Evolutionary conservation across 768 basidiomycete species (phyloP).

Genomic region (Auricularia sp.): DNA sequence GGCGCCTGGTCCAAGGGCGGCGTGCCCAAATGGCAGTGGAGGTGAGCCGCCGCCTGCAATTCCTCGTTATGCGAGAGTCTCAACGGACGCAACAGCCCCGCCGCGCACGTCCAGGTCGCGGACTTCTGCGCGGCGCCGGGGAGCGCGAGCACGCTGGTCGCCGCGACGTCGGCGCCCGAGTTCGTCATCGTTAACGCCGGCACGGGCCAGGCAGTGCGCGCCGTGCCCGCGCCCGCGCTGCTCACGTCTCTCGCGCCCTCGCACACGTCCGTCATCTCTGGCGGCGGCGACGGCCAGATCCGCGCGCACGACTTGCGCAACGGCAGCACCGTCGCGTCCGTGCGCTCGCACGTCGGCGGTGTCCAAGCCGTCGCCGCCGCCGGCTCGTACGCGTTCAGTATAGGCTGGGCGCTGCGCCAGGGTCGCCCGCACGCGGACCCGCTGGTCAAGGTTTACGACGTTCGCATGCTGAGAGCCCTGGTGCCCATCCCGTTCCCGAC

Average conservation of each 20-base stretch:
- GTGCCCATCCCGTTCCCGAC: conserved; percentile 81
- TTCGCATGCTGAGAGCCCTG: conserved; percentile 72
- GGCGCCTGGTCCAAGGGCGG: conserved; percentile 82
- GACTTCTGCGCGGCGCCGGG: conserved; percentile 11
- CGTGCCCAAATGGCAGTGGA: conserved; percentile 71
- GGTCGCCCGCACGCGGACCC: conserved; percentile 83
- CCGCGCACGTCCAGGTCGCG: conserved; percentile 4
- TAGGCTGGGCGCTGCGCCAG: conserved; percentile 81
- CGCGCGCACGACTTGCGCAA: conserved; percentile 64
- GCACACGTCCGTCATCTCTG: conserved; percentile 53
- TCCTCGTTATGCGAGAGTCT: neutral
- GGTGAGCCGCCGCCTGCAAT: conserved; percentile 31
- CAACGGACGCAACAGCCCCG: neutral
- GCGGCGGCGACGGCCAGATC: conserved; percentile 62
- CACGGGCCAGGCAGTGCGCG: conserved; percentile 55
- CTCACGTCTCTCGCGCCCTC: conserved; percentile 58
- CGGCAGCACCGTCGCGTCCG: conserved; percentile 38
- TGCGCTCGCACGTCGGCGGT: conserved; percentile 74
- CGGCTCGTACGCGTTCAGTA: conserved; percentile 75
- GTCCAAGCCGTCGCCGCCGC: conserved; percentile 71
- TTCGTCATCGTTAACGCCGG: conserved; percentile 62
- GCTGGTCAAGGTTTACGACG: conserved; percentile 84
- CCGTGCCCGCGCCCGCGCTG: conserved; percentile 43
- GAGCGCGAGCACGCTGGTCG: conserved; percentile 47
- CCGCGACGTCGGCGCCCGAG: conserved; percentile 48